Evolutionary conservation across 805 yeast species (phyloP).

Genomic region (Suhomyces sp.): DNA sequence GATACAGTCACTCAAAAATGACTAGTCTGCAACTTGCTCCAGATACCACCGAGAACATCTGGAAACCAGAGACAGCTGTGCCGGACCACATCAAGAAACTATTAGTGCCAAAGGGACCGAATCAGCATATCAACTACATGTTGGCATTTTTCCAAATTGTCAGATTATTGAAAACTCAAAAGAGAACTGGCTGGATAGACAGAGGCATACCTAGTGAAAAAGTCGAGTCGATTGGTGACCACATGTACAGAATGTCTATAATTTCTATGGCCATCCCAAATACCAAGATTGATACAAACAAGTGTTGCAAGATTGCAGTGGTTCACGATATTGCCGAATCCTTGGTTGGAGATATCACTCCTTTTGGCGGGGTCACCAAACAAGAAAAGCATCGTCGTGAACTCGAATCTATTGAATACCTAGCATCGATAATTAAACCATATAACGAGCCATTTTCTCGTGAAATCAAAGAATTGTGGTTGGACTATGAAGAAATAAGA

Average conservation of each 20-base stretch:
- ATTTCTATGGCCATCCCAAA: constrained; percentile 67
- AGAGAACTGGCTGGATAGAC: constrained; percentile 94
- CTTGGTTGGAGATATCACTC: constrained; percentile 93
- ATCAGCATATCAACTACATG: constrained; percentile 43
- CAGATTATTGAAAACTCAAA: constrained; percentile 69
- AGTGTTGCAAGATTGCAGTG: constrained; percentile 80
- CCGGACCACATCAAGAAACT: constrained; percentile 44
- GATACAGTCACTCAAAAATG: background rate
- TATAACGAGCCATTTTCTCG: constrained; percentile 60
- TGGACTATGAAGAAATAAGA: constrained; percentile 84
- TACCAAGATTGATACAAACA: constrained; percentile 53
- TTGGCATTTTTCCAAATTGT: constrained; percentile 63
- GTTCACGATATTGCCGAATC: constrained; percentile 95
- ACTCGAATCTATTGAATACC: constrained; percentile 62
- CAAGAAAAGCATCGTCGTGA: constrained; percentile 85
- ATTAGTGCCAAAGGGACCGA: constrained; percentile 26
- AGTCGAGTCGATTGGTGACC: constrained; percentile 83
- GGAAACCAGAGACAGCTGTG: constrained; percentile 56
- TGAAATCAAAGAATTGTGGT: constrained; percentile 72
- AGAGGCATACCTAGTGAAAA: constrained; percentile 45
- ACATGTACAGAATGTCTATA: constrained; percentile 92
- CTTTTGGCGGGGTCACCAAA: constrained; percentile 62
- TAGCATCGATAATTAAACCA: constrained; percentile 58
- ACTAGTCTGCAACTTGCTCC: constrained; percentile 1
- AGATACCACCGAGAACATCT: constrained; percentile 20